phyloP scores from a whole-genome alignment of 306 rosid species.

The Abrus pulchellus region DNA sequence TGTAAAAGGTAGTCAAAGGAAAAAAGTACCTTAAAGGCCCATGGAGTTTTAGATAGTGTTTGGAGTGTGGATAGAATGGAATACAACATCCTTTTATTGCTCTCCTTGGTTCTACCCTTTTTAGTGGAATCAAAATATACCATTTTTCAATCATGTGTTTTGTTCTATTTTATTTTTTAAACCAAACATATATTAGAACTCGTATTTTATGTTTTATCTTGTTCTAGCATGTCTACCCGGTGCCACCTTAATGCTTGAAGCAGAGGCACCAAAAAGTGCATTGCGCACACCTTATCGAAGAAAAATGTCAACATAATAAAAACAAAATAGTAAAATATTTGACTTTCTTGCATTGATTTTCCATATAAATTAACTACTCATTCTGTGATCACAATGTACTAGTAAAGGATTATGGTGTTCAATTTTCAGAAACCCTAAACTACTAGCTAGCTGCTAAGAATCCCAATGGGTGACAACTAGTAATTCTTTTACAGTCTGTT shows the following conservation, averaged over 20 bases:
- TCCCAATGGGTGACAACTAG: background rate
- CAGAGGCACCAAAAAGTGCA: background rate
- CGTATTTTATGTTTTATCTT: background rate
- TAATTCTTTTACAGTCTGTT: background rate
- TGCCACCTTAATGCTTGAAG: background rate
- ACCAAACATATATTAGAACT: background rate
- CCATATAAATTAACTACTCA: constrained; percentile 21
- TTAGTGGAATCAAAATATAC: no score
- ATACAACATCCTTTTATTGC: no score
- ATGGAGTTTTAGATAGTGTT: no score
- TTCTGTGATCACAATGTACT: background rate
- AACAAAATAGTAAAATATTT: background rate
- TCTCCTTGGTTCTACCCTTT: no score
- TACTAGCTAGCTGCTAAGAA: background rate
- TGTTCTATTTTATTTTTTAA: background rate
- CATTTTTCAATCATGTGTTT: background rate
- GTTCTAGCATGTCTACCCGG: background rate
- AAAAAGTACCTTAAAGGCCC: no score
- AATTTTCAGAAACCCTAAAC: background rate
- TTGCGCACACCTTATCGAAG: background rate
- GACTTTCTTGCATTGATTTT: background rate
- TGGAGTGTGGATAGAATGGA: no score
- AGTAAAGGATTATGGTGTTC: constrained; percentile 3
- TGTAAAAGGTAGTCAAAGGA: background rate
- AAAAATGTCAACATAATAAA: background rate